A percentile compares a stretch with the other conserved stretches of the same genome.
Conservation (phyloP, 805 yeast genomes). For the Pichia thaimueangensis region DNA sequence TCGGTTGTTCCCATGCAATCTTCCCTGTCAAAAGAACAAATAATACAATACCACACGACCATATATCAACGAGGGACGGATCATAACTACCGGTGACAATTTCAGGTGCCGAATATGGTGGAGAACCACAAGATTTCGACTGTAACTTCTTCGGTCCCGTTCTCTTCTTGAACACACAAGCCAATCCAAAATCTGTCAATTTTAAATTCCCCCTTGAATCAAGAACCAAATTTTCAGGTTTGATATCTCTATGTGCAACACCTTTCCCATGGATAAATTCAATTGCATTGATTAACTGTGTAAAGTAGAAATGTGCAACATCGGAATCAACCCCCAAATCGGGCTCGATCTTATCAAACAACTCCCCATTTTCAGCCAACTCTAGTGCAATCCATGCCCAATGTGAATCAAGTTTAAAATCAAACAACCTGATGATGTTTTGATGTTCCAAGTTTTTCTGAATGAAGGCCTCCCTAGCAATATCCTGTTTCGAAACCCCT, state of each 20-base stretch:
- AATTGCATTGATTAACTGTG: constrained; percentile 57
- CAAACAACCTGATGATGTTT: constrained; percentile 50
- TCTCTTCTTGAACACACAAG: constrained; percentile 49
- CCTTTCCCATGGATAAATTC: constrained; percentile 56
- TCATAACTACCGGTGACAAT: constrained; percentile 45
- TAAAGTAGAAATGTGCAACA: constrained; percentile 62
- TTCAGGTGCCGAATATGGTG: constrained; percentile 79
- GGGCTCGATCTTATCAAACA: constrained; percentile 74
- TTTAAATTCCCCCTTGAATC: constrained; percentile 61
- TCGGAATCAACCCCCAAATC: constrained; percentile 63
- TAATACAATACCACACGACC: constrained; percentile 65
- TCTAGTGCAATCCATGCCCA: constrained; percentile 67
- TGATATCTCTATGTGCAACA: constrained; percentile 62
- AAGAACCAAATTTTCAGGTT: constrained; percentile 62
- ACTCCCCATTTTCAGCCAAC: constrained; percentile 66
- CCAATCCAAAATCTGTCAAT: constrained; percentile 74
- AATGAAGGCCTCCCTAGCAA: constrained; percentile 49
- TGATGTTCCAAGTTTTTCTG: constrained; percentile 55
- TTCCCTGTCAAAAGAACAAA: constrained; percentile 60
- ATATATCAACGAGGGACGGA: constrained; percentile 53
- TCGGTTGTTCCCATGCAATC: constrained; percentile 68
- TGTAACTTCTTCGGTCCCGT: constrained; percentile 42
- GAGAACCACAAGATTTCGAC: constrained; percentile 58
- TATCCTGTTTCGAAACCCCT: constrained; percentile 28
- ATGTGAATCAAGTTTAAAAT: constrained; percentile 45